phyloP scores from a whole-genome alignment of 129 eudicot species.

The Tagetes erecta region DNA sequence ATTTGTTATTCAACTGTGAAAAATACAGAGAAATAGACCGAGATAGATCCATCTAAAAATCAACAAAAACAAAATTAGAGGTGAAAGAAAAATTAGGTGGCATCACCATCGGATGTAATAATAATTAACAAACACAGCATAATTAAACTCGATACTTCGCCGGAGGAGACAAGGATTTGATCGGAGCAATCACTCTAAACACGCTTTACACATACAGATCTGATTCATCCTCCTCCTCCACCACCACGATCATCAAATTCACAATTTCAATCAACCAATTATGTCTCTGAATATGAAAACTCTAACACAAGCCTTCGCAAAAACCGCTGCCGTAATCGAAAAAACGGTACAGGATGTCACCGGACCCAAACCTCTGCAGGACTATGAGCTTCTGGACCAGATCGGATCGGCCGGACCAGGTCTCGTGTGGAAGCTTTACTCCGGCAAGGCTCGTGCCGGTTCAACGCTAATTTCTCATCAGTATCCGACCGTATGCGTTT shows the following conservation, averaged over 20 bases:
- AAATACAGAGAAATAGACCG: too few relatives aligned
- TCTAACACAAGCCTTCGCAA: conserved; percentile 92
- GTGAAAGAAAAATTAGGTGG: conserved; percentile 25
- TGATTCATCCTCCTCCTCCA: conserved; percentile 8
- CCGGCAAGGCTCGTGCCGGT: conserved; percentile 74
- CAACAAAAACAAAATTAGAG: neutral
- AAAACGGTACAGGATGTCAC: conserved; percentile 92
- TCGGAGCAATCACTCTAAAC: conserved; percentile 22
- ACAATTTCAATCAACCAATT: neutral
- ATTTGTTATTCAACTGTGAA: too few relatives aligned
- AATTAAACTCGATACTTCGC: neutral
- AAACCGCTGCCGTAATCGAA: conserved; percentile 92
- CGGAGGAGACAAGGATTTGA: conserved; percentile 33
- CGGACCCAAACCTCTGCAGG: conserved; percentile 86
- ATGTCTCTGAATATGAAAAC: conserved; percentile 96
- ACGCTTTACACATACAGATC: conserved; percentile 11
- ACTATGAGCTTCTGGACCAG: conserved; percentile 85
- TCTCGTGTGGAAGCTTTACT: conserved; percentile 78
- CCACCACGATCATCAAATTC: neutral
- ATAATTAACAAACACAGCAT: neutral
- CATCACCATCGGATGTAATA: conserved; percentile 14
- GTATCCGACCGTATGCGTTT: conserved; percentile 85
- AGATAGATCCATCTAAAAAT: neutral
- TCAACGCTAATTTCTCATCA: conserved; percentile 39
- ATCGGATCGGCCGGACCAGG: conserved; percentile 98